Evolutionary conservation across 768 basidiomycete species (phyloP), one percentile per base, ranked within the genome.

Genomic region (Xerocomellus amylosporus): DNA sequence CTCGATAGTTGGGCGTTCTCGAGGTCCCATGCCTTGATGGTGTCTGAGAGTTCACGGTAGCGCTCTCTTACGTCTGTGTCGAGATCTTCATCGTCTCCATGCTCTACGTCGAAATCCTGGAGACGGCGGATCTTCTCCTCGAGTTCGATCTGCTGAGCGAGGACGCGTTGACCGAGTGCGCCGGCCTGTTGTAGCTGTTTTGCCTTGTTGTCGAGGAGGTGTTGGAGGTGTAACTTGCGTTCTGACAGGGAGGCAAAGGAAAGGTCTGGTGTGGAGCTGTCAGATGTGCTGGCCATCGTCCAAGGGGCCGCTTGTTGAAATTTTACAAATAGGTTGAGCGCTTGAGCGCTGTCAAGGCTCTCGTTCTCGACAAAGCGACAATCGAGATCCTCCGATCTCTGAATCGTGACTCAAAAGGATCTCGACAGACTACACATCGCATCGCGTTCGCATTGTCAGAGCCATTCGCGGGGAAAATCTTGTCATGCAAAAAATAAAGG

Each of bases 71-170:
- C 79, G 51, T 88, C 85, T 13, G 77, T 64, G 64, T 88, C 85
- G 56, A 86, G 74, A 55, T 81, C 82, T 37, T 83, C 81, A 55
- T 84, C 83, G 56, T 83, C 86, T 4, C 73, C 75, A 59, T 81
- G 85, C 55, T 85, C 86, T 20, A 74, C 79, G 49, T 86, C 86
- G 15, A 82, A 67, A 36, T 88, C 87, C 62, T 92, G 87, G 49
- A 96, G 78, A 65, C 88, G 87, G 41, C 83, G 78, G 55, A 98
- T 91, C 48, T 91, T 83, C 66, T 88, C 86, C 72, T 97, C 92
- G 58, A 98, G 83, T 67, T 96, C 91, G 74, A 91, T 87, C 73
- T 93, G 93, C 76, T 98, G 96, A 19, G 85, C 82, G 57, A 98
- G 85, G 64, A 98, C 85, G 70, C 91, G 88, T 74, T 97, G 93